A percentile compares a stretch with the other conserved stretches of the same genome.
These are phyloP conservation scores for Diaporthe humulicola DNA, from an alignment of 2,329 filamentous ascomycete genomes.

Conservation along the genomic window DNA sequence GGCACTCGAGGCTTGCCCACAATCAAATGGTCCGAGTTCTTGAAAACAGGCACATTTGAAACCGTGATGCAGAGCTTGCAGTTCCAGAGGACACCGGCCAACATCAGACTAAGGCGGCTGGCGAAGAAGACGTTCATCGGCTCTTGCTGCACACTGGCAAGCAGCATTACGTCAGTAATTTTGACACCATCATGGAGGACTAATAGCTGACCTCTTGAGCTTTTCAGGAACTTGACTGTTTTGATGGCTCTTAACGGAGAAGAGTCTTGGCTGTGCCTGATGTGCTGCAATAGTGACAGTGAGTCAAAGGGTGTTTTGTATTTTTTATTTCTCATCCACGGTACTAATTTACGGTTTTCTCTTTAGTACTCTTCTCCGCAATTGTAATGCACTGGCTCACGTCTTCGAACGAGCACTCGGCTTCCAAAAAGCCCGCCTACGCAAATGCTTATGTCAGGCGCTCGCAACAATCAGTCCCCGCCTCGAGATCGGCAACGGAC, in stretches of 20 bases:
- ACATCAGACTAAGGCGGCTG: slow-evolving; percentile 3
- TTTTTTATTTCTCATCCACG: neutral
- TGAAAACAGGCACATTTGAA: neutral
- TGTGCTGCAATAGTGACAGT: slow-evolving; percentile 21
- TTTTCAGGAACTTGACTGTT: slow-evolving; percentile 10
- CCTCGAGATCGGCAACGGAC: slow-evolving; percentile 4
- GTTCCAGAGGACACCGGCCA: slow-evolving; percentile 13
- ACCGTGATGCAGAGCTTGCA: neutral
- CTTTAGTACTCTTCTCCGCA: neutral
- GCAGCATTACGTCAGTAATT: slow-evolving; percentile 8
- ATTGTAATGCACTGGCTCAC: slow-evolving; percentile 23
- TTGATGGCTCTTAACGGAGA: slow-evolving; percentile 8
- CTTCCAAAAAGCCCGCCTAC: neutral
- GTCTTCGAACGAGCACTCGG: slow-evolving; percentile 15
- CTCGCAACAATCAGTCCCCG: neutral
- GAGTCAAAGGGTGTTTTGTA: neutral
- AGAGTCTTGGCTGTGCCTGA: slow-evolving; percentile 19
- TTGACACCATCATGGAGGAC: accelerated
- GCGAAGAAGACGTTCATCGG: slow-evolving; percentile 21
- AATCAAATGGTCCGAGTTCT: slow-evolving; percentile 18
- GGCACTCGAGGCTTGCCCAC: neutral
- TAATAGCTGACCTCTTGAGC: neutral
- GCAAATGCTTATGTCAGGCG: slow-evolving; percentile 12
- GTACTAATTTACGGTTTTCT: neutral
- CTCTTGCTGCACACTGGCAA: slow-evolving; percentile 10